Evolutionary conservation across 139 green algal species (phyloP).

Genomic region (Spirogloea muscicola): DNA sequence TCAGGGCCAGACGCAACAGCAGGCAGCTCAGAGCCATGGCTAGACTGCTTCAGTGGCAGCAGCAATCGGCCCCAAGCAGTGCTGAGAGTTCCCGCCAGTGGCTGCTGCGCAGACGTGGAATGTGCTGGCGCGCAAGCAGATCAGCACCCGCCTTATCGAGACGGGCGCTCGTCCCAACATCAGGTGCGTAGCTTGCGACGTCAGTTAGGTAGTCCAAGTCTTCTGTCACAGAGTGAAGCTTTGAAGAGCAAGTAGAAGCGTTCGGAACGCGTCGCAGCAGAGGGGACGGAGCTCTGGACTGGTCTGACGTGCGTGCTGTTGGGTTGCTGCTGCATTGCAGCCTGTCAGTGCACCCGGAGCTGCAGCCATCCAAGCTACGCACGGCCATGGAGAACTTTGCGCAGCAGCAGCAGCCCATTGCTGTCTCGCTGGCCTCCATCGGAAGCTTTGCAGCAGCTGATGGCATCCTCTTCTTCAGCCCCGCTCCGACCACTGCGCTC

Average conservation of each 20-base stretch:
- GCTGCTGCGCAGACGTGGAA: constrained; percentile 14
- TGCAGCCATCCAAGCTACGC: constrained; percentile 15
- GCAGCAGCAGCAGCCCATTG: constrained; percentile 18
- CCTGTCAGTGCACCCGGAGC: not conserved
- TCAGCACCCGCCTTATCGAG: constrained; percentile 5
- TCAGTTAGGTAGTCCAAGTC: too few relatives aligned
- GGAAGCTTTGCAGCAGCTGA: constrained; percentile 6
- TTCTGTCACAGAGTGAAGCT: too few relatives aligned
- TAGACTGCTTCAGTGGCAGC: too few relatives aligned
- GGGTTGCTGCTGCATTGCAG: not conserved
- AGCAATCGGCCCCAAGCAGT: too few relatives aligned
- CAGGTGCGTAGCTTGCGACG: too few relatives aligned
- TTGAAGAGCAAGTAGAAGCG: too few relatives aligned
- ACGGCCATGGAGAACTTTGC: constrained; percentile 25
- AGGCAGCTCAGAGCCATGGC: too few relatives aligned
- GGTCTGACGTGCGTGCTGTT: too few relatives aligned
- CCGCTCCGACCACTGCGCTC: not conserved
- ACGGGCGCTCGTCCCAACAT: constrained; percentile 2
- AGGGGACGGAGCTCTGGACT: too few relatives aligned
- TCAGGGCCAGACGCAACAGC: too few relatives aligned
- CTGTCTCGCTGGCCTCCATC: not conserved
- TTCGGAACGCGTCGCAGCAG: too few relatives aligned
- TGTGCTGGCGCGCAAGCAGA: not conserved
- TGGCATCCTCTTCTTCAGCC: not conserved
- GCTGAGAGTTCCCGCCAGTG: not conserved